These are phyloP conservation scores for Carallia brachiata DNA, from an alignment of 345 rosid genomes.

Conservation along the genomic window DNA sequence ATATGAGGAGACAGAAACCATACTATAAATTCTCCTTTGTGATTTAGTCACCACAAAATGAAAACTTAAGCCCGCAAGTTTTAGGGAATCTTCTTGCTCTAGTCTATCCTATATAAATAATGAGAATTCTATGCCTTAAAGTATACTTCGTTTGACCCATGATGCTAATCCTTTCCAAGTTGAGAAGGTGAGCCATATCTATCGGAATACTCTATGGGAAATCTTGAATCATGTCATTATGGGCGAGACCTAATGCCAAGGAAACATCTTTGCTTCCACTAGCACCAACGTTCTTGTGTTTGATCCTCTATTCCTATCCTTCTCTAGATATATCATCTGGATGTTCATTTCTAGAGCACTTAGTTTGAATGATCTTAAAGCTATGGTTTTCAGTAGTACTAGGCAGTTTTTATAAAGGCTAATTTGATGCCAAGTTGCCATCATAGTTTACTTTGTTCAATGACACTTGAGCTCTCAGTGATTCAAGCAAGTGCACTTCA, in stretches of 20 bases:
- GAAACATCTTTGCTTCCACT: slow-evolving; percentile 17
- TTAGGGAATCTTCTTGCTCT: not conserved
- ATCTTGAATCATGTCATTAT: slow-evolving; percentile 14
- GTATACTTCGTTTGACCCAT: not conserved
- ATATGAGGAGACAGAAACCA: no score
- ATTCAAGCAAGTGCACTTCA: slow-evolving; percentile 30
- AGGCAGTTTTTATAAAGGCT: not conserved
- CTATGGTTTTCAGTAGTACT: not conserved
- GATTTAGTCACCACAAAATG: not conserved
- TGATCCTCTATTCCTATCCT: not conserved
- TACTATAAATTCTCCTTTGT: no score
- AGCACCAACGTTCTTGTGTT: not conserved
- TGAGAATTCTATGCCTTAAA: slow-evolving; percentile 1
- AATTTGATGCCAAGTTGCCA: slow-evolving; percentile 5
- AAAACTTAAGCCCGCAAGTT: not conserved
- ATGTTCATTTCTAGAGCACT: slow-evolving; percentile 19
- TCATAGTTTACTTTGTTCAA: slow-evolving; percentile 6
- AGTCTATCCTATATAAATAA: not conserved
- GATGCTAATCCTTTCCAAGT: slow-evolving; percentile 10
- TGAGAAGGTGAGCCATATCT: slow-evolving; percentile 1
- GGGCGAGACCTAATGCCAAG: slow-evolving; percentile 27
- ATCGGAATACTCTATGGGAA: slow-evolving; percentile 9
- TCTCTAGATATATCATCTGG: not conserved
- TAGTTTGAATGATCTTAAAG: slow-evolving; percentile 8
- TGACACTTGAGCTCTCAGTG: slow-evolving; percentile 13